phyloP scores from a whole-genome alignment of 2,329 filamentous ascomycete genomes.

The Phaeosphaeriaceae sp. region DNA sequence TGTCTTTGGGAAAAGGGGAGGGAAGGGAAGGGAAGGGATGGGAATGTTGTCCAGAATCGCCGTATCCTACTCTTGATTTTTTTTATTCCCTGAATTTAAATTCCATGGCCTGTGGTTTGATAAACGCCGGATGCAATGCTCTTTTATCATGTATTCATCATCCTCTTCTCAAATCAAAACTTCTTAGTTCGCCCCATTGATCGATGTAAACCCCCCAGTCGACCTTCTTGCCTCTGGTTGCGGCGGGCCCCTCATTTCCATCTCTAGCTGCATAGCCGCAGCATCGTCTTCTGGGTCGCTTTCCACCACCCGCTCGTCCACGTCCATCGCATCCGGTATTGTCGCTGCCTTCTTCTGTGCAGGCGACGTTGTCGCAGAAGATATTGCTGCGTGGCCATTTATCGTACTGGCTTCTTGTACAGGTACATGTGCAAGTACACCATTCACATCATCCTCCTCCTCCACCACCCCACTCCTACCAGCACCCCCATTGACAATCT shows the following conservation, averaged over 20 bases:
- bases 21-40: no score
- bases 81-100: no score
- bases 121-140: slow-evolving; percentile 1
- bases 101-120: no score
- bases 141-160: background rate
- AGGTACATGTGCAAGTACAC: no score
- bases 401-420: no score
- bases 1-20: no score
- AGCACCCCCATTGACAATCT: slow-evolving; percentile 2
- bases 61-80: no score
- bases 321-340: slow-evolving; percentile 25
- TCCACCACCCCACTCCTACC: slow-evolving; percentile 2
- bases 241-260: slow-evolving; percentile 46
- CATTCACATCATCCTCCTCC: background rate
- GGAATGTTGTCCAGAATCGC: no score
- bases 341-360: slow-evolving; percentile 2
- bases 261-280: slow-evolving; percentile 48
- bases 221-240: slow-evolving; percentile 3
- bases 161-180: no score
- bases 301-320: slow-evolving; percentile 24
- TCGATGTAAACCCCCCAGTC: slow-evolving; percentile 1
- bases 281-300: slow-evolving; percentile 38
- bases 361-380: background rate
- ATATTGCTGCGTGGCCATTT: no score
- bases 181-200: background rate